These are phyloP conservation scores for Paragyromitra xinjiangensis DNA, from an alignment of 495 filamentous ascomycete genomes.

Conservation along the genomic window DNA sequence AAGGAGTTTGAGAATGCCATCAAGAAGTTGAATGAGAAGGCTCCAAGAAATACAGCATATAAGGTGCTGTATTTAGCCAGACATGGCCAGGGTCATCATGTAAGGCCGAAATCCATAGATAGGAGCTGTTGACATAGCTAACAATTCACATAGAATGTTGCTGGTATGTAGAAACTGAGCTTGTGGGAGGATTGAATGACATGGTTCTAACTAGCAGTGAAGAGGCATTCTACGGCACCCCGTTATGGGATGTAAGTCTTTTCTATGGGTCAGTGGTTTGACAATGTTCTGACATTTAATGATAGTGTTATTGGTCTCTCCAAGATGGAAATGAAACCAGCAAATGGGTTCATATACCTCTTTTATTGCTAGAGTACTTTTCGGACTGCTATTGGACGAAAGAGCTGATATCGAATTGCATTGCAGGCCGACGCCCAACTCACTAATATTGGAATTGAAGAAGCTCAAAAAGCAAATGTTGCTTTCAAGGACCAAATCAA, in stretches of 20 bases:
- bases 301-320: slow-evolving; percentile 76
- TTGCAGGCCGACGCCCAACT: slow-evolving; percentile 69
- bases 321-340: slow-evolving; percentile 72
- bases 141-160: slow-evolving; percentile 53
- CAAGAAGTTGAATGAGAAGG: slow-evolving; percentile 64
- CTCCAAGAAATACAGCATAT: slow-evolving; percentile 65
- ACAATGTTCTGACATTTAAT: slow-evolving; percentile 15
- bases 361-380: background rate
- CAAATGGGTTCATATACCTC: slow-evolving; percentile 64
- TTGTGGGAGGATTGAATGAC: background rate
- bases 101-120: slow-evolving; percentile 5
- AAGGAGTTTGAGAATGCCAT: slow-evolving; percentile 70
- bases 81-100: slow-evolving; percentile 75
- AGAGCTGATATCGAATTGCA: slow-evolving; percentile 4
- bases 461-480: slow-evolving; percentile 69
- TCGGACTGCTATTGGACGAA: background rate
- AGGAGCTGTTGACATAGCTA: background rate
- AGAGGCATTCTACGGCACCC: slow-evolving; percentile 71
- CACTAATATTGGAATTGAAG: slow-evolving; percentile 66
- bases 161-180: slow-evolving; percentile 37
- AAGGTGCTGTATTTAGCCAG: slow-evolving; percentile 75
- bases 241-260: slow-evolving; percentile 70
- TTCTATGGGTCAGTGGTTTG: slow-evolving; percentile 25
- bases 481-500: slow-evolving; percentile 71
- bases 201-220: slow-evolving; percentile 56